Evolutionary conservation across 768 basidiomycete species (phyloP).

Genomic region (Tricholoma terreum): DNA sequence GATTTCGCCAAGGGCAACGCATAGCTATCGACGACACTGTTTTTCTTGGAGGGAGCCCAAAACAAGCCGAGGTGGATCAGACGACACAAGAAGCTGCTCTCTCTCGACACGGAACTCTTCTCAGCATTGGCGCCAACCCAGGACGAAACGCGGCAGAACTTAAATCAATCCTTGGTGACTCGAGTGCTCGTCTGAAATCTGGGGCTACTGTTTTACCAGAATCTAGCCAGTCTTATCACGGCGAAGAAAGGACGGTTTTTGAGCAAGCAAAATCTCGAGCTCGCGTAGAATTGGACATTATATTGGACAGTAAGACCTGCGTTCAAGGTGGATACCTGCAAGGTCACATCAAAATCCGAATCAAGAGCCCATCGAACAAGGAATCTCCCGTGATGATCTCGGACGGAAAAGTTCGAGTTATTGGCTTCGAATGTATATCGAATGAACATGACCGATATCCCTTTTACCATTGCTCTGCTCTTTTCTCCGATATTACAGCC

Average conservation of each 20-base stretch:
- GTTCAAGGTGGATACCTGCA: constrained; percentile 77
- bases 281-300: constrained; percentile 78
- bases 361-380: constrained; percentile 54
- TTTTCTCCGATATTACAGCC: constrained; percentile 48
- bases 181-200: constrained; percentile 51
- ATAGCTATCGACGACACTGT: constrained; percentile 17
- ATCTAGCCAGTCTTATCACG: constrained; percentile 16
- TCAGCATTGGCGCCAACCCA: constrained; percentile 48
- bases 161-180: constrained; percentile 60
- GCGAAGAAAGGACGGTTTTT: constrained; percentile 38
- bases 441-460: constrained; percentile 61
- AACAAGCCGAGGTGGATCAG: constrained; percentile 28
- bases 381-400: constrained; percentile 61
- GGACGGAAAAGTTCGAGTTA: constrained; percentile 73
- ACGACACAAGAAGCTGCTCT: constrained; percentile 21
- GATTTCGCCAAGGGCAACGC: constrained; percentile 38
- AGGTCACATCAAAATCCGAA: constrained; percentile 65
- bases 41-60: constrained; percentile 11
- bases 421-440: constrained; percentile 79
- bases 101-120: constrained; percentile 49
- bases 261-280: constrained; percentile 74
- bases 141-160: constrained; percentile 54
- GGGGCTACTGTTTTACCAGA: constrained; percentile 44
- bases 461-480: constrained; percentile 75
- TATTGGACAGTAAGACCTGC: constrained; percentile 68